A percentile compares a stretch with the other conserved stretches of the same genome.
These are phyloP conservation scores for Apophysomyces elegans DNA, from an alignment of 371 early-diverging fungal genomes.

Conservation along the genomic window DNA sequence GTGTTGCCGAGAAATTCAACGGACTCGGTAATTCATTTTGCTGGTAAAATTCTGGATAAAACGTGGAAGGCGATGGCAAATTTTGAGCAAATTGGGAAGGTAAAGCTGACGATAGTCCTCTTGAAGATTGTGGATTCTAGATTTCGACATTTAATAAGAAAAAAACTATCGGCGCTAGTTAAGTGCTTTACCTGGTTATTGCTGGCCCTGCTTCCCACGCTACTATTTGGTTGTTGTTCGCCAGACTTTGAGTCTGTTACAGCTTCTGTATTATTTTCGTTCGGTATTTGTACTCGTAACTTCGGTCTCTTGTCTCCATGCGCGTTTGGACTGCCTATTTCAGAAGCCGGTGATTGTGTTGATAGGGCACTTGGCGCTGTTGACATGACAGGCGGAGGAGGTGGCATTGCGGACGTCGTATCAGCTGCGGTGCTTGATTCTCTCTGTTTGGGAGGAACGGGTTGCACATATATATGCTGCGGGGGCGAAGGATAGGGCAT, in stretches of 20 bases:
- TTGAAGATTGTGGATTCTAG: slow-evolving; percentile 17
- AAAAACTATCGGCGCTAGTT: neutral
- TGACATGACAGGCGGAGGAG: slow-evolving; percentile 17
- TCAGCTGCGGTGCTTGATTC: neutral
- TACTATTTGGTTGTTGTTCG: slow-evolving; percentile 20
- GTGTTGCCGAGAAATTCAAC: slow-evolving; percentile 65
- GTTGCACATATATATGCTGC: slow-evolving; percentile 11
- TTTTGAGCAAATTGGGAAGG: slow-evolving; percentile 76
- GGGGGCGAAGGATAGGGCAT: slow-evolving; percentile 34
- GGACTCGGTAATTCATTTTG: slow-evolving; percentile 68
- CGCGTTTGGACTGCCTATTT: slow-evolving; percentile 11
- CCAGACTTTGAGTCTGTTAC: slow-evolving; percentile 1
- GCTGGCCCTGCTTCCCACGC: neutral
- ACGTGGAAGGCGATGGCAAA: slow-evolving; percentile 76
- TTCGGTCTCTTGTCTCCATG: slow-evolving; percentile 40
- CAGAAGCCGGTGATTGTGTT: slow-evolving; percentile 4
- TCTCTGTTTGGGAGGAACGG: neutral
- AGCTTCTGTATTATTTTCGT: slow-evolving; percentile 17
- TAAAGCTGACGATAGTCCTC: slow-evolving; percentile 42
- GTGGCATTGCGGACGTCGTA: slow-evolving; percentile 7
- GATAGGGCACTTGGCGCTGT: slow-evolving; percentile 8
- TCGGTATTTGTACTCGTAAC: slow-evolving; percentile 52
- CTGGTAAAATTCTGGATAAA: slow-evolving; percentile 77
- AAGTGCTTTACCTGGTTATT: neutral
- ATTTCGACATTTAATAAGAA: neutral